Evolutionary conservation across 2,329 filamentous ascomycete genomes (phyloP), one percentile per base, ranked within the genome.

Genomic region (Sphaerulina musiva): DNA sequence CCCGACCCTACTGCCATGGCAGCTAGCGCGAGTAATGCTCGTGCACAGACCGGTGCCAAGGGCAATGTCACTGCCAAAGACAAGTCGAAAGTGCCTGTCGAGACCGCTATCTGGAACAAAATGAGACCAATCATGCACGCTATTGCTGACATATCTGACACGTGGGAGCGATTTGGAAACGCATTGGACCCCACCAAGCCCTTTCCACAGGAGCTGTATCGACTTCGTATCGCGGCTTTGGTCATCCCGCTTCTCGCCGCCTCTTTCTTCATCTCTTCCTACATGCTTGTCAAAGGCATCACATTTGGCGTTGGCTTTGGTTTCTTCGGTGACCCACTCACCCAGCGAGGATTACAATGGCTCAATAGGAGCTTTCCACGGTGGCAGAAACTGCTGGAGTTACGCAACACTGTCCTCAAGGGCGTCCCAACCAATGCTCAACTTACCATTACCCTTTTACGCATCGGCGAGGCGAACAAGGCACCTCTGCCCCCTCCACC

Each of bases 401-500:
- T 89, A 9, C 79, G 85, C 56, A 89, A 89, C 59, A 89, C 86
- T 0, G 68, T 93, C 1, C 80, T 95, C 48, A 88, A 86, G 66
- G 87, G 88, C 2, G 84, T 93, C 0, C 89, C 89, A 0, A 95
- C 89, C 1, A 93, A 95, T 66, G 87, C 88, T 3, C 89, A 95
- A 66, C 80, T 95, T 14, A 84, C 88, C 0, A 74, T 95, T 29
- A 95, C 89, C 0, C 77, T 95, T 1, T 80, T 95, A 9, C 85
- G 89, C 4, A 83, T 92, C 31, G 89, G 88, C 40, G 89, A 95
- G 70, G 81, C 81, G 9, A 91, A 91, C 71, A 86, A 87, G 60
- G 84, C 87, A 0, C 89, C 89, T 0, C 71, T 95, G 0, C 87
- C 88, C 31, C 75, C 80, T 9, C 79, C 80, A 20, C 80, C 80